Percentiles rank a stretch among this genome's conserved stretches.
Evolutionary conservation across 495 filamentous ascomycete species (phyloP).

Genomic region (Talaromyces adpressus): DNA sequence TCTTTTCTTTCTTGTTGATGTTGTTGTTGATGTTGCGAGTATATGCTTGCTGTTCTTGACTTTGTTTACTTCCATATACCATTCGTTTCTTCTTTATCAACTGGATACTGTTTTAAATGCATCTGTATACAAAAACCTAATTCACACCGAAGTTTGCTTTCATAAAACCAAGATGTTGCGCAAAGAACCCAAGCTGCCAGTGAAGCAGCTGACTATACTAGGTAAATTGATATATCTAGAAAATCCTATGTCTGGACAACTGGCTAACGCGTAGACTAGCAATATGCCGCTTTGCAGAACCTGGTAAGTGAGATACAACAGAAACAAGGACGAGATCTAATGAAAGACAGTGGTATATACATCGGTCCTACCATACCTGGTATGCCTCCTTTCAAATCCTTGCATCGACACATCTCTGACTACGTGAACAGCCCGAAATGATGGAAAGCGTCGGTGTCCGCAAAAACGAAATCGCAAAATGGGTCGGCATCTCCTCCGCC

Average conservation of each 20-base stretch:
- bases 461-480: conserved; percentile 65
- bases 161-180: conserved; percentile 14
- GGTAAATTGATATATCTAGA: conserved; percentile 39
- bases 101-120: neutral
- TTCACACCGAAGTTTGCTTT: neutral
- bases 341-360: conserved; percentile 57
- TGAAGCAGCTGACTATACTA: conserved; percentile 52
- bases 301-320: conserved; percentile 28
- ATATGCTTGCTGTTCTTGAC: neutral
- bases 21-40: neutral
- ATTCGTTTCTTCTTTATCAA: neutral
- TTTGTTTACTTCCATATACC: neutral
- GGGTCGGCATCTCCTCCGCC: conserved; percentile 66
- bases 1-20: neutral
- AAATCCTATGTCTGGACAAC: neutral
- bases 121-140: neutral
- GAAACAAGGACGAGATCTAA: conserved; percentile 4
- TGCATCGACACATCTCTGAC: neutral
- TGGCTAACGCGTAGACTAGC: conserved; percentile 22
- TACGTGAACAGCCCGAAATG: conserved; percentile 58
- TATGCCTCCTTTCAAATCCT: conserved; percentile 14
- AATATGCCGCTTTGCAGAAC: conserved; percentile 79
- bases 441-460: conserved; percentile 72
- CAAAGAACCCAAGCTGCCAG: conserved; percentile 35
- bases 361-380: conserved; percentile 80